Percentiles rank a stretch among this genome's conserved stretches.
Conservation (phyloP, 179 eudicot genomes). For the Vitellaria paradoxa region DNA sequence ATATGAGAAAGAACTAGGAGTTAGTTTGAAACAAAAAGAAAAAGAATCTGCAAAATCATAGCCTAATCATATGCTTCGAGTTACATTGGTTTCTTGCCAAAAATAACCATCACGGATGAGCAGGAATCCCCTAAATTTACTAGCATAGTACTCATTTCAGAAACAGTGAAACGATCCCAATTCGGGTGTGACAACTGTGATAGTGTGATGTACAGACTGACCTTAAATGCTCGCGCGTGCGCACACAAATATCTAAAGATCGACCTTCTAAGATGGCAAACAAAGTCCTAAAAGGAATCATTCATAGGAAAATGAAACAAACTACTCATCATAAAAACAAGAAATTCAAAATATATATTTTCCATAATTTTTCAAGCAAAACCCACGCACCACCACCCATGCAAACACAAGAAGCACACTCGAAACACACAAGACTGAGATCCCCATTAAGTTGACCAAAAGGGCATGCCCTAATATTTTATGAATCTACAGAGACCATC, state of each 20-base stretch:
- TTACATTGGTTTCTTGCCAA: not conserved
- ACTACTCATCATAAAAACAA: not conserved
- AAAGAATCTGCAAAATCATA: too few relatives aligned
- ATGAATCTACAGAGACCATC: not conserved
- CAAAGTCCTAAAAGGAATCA: too few relatives aligned
- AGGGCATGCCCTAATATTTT: not conserved
- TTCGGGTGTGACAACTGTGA: too few relatives aligned
- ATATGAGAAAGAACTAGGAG: not conserved
- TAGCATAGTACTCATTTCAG: too few relatives aligned
- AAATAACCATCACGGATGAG: too few relatives aligned
- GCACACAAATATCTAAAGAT: not conserved
- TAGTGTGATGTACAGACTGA: too few relatives aligned
- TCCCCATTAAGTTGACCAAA: too few relatives aligned
- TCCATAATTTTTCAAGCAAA: not conserved
- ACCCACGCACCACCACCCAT: not conserved
- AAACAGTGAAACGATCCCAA: too few relatives aligned
- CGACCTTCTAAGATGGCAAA: not conserved
- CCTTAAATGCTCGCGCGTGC: too few relatives aligned
- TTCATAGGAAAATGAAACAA: not conserved
- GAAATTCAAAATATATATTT: not conserved
- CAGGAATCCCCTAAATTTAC: too few relatives aligned
- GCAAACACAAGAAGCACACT: not conserved
- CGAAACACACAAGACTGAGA: too few relatives aligned
- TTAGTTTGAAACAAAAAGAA: not conserved
- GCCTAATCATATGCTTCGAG: too few relatives aligned